Evolutionary conservation across 306 rosid species (phyloP).

Genomic region (Acmispon strigosus): DNA sequence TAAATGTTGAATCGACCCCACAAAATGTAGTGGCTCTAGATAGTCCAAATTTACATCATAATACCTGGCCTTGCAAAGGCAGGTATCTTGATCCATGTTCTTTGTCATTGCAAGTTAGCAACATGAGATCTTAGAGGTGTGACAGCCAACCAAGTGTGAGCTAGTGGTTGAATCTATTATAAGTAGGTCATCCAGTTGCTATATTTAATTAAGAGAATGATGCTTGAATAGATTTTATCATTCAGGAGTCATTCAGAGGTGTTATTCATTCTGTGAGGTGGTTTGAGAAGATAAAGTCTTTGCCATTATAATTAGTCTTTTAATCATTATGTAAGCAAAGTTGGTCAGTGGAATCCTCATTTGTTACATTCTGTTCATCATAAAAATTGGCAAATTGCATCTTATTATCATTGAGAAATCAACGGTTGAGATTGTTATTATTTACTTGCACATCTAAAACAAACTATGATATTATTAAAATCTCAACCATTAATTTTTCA

Average conservation of each 20-base stretch:
- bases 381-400: not conserved
- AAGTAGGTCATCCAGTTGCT: not conserved
- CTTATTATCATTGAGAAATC: not conserved
- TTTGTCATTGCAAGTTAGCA: conserved; percentile 2
- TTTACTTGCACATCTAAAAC: too few relatives aligned
- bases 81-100: conserved; percentile 29
- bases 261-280: not conserved
- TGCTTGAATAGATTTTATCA: not conserved
- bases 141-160: conserved; percentile 12
- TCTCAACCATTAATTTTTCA: too few relatives aligned
- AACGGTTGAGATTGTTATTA: too few relatives aligned
- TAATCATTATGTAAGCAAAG: not conserved
- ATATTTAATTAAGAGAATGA: not conserved
- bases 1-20: conserved; percentile 22
- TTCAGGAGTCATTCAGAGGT: not conserved
- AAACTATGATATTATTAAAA: too few relatives aligned
- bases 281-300: not conserved
- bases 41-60: conserved; percentile 15
- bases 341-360: not conserved
- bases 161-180: conserved; percentile 11
- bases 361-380: not conserved
- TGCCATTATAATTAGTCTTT: not conserved
- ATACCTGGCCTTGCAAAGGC: conserved; percentile 1
- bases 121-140: conserved; percentile 7
- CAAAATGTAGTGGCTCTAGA: not conserved